Evolutionary conservation across 495 filamentous ascomycete species (phyloP), one percentile per base, ranked within the genome.

Genomic region (Aspergillus hancockii): DNA sequence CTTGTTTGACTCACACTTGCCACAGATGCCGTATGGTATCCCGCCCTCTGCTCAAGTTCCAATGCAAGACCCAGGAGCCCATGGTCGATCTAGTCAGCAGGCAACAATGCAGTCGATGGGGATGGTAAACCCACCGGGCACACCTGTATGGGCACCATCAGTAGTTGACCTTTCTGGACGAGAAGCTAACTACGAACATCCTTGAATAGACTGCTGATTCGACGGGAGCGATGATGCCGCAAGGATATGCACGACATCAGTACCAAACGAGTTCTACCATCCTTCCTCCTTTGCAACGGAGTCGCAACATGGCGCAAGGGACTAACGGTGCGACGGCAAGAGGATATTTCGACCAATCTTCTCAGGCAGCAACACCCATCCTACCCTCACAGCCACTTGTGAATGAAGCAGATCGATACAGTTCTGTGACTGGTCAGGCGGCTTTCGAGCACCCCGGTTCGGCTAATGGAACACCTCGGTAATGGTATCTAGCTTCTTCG

Each of bases 51-150:
- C 67, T 30, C 68, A 71, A 22, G 66, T 78, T 52, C 60, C 75
- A 55, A 74, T 76, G 67, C 62, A 71, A 49, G 73, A 78, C 60
- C 71, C 75, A n/a, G 68, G 67, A 19, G 65, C 64, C 13, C 74
- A 77, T 55, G 62, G 63, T 45, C 71, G 75, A 34, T 58, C 70
- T 18, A 71, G 67, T 55, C 75, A 78, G 45, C 73, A 78, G 58
- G 73, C 75, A 21, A 65, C 75, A 1, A 75, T 78, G 69, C 73
- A 75, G 60, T 71, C 72, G 51, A 45, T 78, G 52, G 74, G 75
- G 59, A 67, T 71, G 58, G 74, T 75, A 67, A 76, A 75, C 52
- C 72, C 70, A 61, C 69, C 73, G 62, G 72, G 72, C 47, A 78
- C 75, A 59, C 75, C 75, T 71, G 75, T 78, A 78, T 69, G 75